These are phyloP conservation scores for Candida berthetii DNA, from an alignment of 805 yeast genomes.

Conservation along the genomic window DNA sequence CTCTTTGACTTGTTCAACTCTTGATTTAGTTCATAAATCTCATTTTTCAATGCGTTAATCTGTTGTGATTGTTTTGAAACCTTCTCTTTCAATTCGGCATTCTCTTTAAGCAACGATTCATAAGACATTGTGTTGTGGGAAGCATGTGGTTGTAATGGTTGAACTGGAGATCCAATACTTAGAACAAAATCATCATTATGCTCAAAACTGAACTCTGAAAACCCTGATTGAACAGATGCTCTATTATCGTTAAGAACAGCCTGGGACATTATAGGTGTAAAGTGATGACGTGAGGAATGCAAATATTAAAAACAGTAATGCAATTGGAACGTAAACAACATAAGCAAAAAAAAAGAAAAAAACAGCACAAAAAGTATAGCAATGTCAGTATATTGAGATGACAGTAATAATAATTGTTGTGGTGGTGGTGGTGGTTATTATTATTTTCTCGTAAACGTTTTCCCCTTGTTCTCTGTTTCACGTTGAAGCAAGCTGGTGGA, in stretches of 20 bases:
- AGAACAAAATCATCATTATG: background rate
- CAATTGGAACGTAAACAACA: too few relatives aligned
- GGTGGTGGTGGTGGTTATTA: too few relatives aligned
- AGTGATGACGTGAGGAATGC: background rate
- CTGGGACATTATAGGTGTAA: background rate
- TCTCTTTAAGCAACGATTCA: slow-evolving; percentile 9
- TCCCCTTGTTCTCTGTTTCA: too few relatives aligned
- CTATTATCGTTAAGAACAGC: background rate
- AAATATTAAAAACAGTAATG: too few relatives aligned
- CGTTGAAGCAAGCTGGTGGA: too few relatives aligned
- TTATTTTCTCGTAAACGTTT: too few relatives aligned
- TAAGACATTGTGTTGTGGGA: background rate
- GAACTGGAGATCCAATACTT: background rate
- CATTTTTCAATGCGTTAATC: slow-evolving; percentile 9
- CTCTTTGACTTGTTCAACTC: background rate
- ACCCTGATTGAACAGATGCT: slow-evolving; percentile 1
- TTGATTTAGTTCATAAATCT: slow-evolving; percentile 9
- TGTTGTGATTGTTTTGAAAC: slow-evolving; percentile 9
- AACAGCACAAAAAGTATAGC: too few relatives aligned
- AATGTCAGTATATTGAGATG: too few relatives aligned
- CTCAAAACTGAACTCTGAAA: slow-evolving; percentile 6
- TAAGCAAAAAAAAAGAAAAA: too few relatives aligned
- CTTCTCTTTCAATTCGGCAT: slow-evolving; percentile 12
- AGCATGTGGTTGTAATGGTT: slow-evolving; percentile 6
- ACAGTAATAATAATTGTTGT: too few relatives aligned